Evolutionary conservation across 768 basidiomycete genomes (phyloP), one percentile per base, ranked within the genome.

Genomic region (Suillus weaverae): DNA sequence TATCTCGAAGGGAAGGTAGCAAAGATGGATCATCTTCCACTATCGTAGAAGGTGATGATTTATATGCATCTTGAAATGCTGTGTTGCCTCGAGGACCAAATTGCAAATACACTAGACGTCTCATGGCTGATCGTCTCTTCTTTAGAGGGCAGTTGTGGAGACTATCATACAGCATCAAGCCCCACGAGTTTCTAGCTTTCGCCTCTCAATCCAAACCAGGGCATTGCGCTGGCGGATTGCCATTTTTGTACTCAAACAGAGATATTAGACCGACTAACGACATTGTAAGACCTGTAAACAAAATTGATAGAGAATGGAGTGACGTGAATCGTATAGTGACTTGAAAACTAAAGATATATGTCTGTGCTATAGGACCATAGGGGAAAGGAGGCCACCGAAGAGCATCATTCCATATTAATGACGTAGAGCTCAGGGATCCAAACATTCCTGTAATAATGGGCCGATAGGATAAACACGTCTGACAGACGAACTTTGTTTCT

Each of bases 351-450:
- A 8, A 39, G 2, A 35, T 4, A 53, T 39, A 13, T 39, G 10
- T 33, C 10, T 20, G 8, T 20, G 33, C 20, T 3, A 36, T 33
- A 43, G 16, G 30, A 8, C 18, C 11, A 18, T 5, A 22, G 30
- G 32, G 26, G 5, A 13, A 43, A 33, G 20, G 26, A 59, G n/a
- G 30, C 8, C 5, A 10, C 18, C 10, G 2, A 26, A 48, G 22
- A 35, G 46, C 46, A 51, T 72, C 66, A 72, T 43, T 7, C 13
- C 22, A 14, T 14, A 16, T 68, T 65, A 4, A 71, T 66, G 65
- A 75, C 69, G 46, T 76, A 74, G 60, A 75, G 46, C 41, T 75
- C 74, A 36, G 74, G 74, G 4, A 74, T 54, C 74, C 74, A 75
- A 6, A 65, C 44, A n/a, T 67, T 69, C n/a, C 64, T 62, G 56